Conservation (phyloP, 2,329 filamentous ascomycete species). For the Sporothrix curviconia region DNA sequence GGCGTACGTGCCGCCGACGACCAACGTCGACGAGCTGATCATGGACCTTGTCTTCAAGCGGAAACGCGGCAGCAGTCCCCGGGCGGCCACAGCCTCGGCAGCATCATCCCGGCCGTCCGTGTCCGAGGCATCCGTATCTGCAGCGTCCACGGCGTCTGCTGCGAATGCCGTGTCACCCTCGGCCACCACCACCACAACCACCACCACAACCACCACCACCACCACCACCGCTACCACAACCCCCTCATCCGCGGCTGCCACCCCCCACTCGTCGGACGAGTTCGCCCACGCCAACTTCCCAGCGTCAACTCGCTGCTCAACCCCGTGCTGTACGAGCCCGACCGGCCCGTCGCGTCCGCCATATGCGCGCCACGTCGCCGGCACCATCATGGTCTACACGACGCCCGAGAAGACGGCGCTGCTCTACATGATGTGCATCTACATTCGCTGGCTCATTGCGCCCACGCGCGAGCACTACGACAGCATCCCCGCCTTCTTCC, state of each 20-base stretch:
- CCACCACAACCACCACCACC: too few relatives aligned
- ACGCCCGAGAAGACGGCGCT: constrained; percentile 12
- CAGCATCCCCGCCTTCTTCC: constrained; percentile 13
- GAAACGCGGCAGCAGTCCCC: neutral
- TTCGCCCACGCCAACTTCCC: neutral
- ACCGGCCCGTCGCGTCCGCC: neutral
- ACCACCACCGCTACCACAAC: too few relatives aligned
- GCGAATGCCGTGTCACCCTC: too few relatives aligned
- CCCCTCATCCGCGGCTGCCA: too few relatives aligned
- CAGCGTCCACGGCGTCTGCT: neutral
- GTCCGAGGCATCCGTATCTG: neutral
- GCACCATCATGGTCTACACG: constrained; percentile 1
- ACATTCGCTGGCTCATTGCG: constrained; percentile 12
- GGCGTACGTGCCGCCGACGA: constrained; percentile 9
- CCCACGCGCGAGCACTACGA: constrained; percentile 14
- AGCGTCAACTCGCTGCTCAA: constrained; percentile 15
- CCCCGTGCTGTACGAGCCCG: constrained; percentile 4
- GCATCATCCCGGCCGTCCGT: neutral
- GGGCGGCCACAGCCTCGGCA: neutral
- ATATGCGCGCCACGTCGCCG: constrained; percentile 8
- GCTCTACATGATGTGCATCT: constrained; percentile 13
- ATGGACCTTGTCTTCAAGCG: neutral
- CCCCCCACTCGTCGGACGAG: neutral
- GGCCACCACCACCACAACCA: too few relatives aligned
- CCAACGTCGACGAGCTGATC: constrained; percentile 9